Conservation (phyloP, 75 land plant species). For the Adiantum capillusveneris region DNA sequence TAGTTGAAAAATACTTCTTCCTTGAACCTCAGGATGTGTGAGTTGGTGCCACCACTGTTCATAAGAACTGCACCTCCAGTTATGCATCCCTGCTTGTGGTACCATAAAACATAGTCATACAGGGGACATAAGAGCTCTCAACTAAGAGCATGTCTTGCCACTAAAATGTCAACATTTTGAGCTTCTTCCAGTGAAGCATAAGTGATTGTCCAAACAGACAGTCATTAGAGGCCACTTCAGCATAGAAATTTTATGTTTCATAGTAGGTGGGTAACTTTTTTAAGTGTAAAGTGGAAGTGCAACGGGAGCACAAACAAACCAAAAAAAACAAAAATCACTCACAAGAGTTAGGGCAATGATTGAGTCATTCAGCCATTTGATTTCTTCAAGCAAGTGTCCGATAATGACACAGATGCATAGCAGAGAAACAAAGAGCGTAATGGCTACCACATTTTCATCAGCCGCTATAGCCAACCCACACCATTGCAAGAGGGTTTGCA, state of each 20-base stretch:
- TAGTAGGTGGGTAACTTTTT: too few relatives aligned
- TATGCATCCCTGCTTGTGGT: slow-evolving; percentile 16
- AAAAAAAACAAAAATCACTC: slow-evolving; percentile 11
- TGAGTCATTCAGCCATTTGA: slow-evolving; percentile 74
- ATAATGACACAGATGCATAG: slow-evolving; percentile 77
- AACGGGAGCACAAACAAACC: background rate
- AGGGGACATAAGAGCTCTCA: too few relatives aligned
- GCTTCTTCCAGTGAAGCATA: too few relatives aligned
- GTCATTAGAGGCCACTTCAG: too few relatives aligned
- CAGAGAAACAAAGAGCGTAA: slow-evolving; percentile 56
- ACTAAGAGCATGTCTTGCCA: too few relatives aligned
- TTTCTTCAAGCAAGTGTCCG: slow-evolving; percentile 79
- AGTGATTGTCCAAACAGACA: too few relatives aligned
- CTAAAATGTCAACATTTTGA: too few relatives aligned
- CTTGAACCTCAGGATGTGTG: slow-evolving; percentile 22
- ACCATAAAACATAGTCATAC: too few relatives aligned
- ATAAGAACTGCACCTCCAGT: slow-evolving; percentile 14
- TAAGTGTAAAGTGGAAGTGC: too few relatives aligned
- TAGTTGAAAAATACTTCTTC: slow-evolving; percentile 29
- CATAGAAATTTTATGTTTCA: too few relatives aligned
- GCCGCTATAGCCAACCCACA: slow-evolving; percentile 5
- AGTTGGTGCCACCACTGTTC: slow-evolving; percentile 17
- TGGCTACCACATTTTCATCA: slow-evolving; percentile 41
- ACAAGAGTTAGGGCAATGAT: slow-evolving; percentile 72
- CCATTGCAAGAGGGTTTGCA: background rate